Percentiles rank a stretch among this genome's conserved stretches.
Evolutionary conservation across 306 rosid species (phyloP).

Genomic region (Begonia fuchsioides): DNA sequence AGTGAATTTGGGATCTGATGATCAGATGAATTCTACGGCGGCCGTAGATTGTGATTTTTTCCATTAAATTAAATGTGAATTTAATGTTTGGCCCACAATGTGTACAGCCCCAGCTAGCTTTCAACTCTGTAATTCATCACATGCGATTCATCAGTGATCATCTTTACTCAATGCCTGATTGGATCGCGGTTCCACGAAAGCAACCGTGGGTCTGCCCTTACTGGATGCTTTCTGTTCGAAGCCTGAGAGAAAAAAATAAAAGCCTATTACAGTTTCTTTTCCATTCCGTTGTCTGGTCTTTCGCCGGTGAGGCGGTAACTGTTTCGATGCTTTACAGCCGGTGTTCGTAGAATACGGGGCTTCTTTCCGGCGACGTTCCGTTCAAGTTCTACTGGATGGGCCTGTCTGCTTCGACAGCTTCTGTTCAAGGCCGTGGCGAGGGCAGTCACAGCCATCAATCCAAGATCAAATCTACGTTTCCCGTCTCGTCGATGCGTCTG

Average conservation of each 20-base stretch:
- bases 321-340: slow-evolving; percentile 3
- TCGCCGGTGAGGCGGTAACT: neutral
- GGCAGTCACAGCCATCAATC: slow-evolving; percentile 20
- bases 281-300: slow-evolving; percentile 27
- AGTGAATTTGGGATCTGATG: too few species aligned
- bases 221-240: slow-evolving; percentile 5
- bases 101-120: too few species aligned
- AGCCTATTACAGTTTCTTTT: slow-evolving; percentile 22
- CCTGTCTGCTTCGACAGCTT: slow-evolving; percentile 64
- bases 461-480: slow-evolving; percentile 37
- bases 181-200: slow-evolving; percentile 14
- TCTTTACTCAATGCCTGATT: neutral
- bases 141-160: neutral
- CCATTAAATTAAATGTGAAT: too few species aligned
- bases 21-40: too few species aligned
- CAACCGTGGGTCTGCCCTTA: slow-evolving; percentile 17
- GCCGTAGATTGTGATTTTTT: too few species aligned
- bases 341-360: slow-evolving; percentile 6
- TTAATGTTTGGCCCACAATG: slow-evolving; percentile 5
- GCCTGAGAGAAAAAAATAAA: slow-evolving; percentile 13
- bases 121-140: too few species aligned
- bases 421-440: slow-evolving; percentile 40
- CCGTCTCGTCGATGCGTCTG: slow-evolving; percentile 38
- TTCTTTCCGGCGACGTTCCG: slow-evolving; percentile 8
- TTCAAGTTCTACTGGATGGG: slow-evolving; percentile 57